Conservation (phyloP, 139 green algal species). For the Asterochloris sp. region DNA sequence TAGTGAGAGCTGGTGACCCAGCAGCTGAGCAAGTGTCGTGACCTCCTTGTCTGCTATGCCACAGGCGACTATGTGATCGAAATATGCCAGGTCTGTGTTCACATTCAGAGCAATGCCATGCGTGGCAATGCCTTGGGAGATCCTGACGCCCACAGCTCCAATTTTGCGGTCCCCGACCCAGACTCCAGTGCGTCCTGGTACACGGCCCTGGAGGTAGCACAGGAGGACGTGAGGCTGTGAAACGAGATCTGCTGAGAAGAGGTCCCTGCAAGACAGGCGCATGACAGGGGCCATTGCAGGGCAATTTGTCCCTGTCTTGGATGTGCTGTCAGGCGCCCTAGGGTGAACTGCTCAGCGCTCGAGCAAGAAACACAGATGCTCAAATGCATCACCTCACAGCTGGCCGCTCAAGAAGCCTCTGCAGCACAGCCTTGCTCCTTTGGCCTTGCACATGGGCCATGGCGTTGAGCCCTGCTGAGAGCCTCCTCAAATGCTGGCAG, state of each 20-base stretch:
- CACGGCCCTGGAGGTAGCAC: constrained; percentile 31
- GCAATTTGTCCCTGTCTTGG: too few relatives aligned
- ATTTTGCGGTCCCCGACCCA: constrained; percentile 90
- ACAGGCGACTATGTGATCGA: constrained; percentile 78
- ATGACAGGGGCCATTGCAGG: neutral
- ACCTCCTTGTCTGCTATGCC: constrained; percentile 44
- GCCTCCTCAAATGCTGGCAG: too few relatives aligned
- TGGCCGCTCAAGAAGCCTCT: too few relatives aligned
- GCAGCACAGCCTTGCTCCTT: too few relatives aligned
- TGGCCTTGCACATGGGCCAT: too few relatives aligned
- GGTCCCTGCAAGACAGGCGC: neutral
- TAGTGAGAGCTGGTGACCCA: too few relatives aligned
- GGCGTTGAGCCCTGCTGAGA: too few relatives aligned
- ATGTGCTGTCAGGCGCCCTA: too few relatives aligned
- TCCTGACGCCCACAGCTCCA: constrained; percentile 85
- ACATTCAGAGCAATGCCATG: constrained; percentile 94
- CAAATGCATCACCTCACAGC: too few relatives aligned
- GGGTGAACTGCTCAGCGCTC: too few relatives aligned
- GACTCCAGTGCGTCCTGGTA: constrained; percentile 72
- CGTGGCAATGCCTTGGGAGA: constrained; percentile 76
- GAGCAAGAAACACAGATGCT: too few relatives aligned
- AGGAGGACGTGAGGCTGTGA: neutral
- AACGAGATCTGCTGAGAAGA: neutral
- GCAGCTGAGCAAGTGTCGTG: constrained; percentile 32
- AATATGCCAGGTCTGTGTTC: constrained; percentile 65